Evolutionary conservation across 1,284 basidiomycete species (phyloP), one percentile per base, ranked within the genome.

Genomic region (Fomitopsis pinicola): DNA sequence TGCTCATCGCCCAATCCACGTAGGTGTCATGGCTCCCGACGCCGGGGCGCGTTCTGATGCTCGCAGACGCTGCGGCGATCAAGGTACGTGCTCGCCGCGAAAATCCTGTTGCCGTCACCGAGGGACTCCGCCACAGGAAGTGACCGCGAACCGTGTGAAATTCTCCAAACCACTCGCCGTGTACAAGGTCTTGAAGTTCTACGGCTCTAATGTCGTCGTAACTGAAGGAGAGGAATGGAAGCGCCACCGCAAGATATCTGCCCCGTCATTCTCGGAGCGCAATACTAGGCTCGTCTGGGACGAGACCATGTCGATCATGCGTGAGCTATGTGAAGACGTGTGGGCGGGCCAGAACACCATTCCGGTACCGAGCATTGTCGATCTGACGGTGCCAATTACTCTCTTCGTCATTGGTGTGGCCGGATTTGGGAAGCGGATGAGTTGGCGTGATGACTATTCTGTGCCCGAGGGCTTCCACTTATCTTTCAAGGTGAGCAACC

Each of bases 221-320:
- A 82, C 83, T 0, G 85, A 86, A 66, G 80, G 79, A 17, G 81
- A 84, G 17, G 77, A 83, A 64, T 86, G 84, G 84, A 84, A 85
- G 66, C 79, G 79, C 53, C 83, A 84, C 64, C 73, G 85, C 44
- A 83, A 82, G 69, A 80, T 80, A 33, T 64, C 73, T 33, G 74
- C 75, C 4, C 78, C 78, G 2, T 71, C 75, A 0, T 79, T 80
- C 64, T 78, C 75, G 5, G 78, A 79, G 69, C 64, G 65, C 7
- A 85, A 87, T 67, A 86, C 84, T 65, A 78, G 74, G 58, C 72
- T 86, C 36, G 84, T 86, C 1, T 86, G 83, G 83, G 78, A 82
- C 44, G 81, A 83, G 65, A 80, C 84, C 0, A 65, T 80, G n/a
- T 71, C 73, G 10, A 72, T 77, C 59, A 69, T 77, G 40, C 54